Evolutionary conservation across 164 flowering plant species (phyloP), one percentile per base, ranked within the genome.

Genomic region (Macadamia integrifolia): DNA sequence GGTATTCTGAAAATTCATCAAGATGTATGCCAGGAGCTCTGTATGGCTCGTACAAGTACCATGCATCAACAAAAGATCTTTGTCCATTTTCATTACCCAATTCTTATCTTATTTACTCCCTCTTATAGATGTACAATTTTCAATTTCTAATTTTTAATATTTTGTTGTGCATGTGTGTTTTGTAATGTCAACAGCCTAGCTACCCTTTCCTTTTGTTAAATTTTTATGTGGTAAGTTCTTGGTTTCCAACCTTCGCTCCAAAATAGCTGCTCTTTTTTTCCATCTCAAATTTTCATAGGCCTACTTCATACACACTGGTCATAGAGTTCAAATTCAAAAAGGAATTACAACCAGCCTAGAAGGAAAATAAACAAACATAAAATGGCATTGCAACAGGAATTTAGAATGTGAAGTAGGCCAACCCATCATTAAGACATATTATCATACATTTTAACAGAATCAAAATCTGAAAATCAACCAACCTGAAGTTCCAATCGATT

Each of bases 401-500:
- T 12, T 28, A 59, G 17, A 11, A 29, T 15, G 18, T 31, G 62
- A 43, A 11, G 50, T 9, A 53, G 57, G 57, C n/a, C 15, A 14
- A 14, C 15, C 57, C 57, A 17, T 53, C 18, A 17, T 53, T 4
- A 53, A 1, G 18, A 53, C 5, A 53, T 53, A 53, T 53, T 2
- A 35, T 23, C 23, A 53, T 53, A 46, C 3, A 53, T 17, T 53
- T 53, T 14, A 46, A 0, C 50, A 65, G 64, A 43, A 2, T 32
- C 6, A n/a, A 69, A 40, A 44, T n/a, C 8, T 35, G 3, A 58
- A 56, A 40, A 56, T 60, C 13, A 62, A 62, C 75, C 60, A 53
- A 91, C 97, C 93, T 78, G 97, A 80, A 71, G 72, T 73, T 76
- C 81, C 89, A 50, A 85, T 75, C 56, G 97, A 80, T 71, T 84